Evolutionary conservation across 169 alveolate genomes (phyloP), one percentile per base, ranked within the genome.

Genomic region (Plasmodium cynomolgi): DNA sequence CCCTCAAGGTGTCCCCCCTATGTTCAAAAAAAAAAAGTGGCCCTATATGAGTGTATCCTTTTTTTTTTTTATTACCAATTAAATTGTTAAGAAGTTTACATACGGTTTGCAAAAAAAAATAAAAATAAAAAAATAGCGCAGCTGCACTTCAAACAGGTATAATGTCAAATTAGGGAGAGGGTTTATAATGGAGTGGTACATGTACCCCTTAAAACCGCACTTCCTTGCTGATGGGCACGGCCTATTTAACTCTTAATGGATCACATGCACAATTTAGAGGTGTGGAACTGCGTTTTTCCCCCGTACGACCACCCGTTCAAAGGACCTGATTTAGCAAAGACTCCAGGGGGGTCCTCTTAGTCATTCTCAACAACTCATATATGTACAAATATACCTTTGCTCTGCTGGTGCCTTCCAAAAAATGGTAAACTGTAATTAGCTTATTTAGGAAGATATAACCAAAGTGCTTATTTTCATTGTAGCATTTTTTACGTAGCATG

Each of bases 391-490:
- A 90, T 15, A 90, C 23, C 41, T 90, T 90, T 20, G 81, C 62
- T 41, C 71, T 58, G 33, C 72, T 72, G 26, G 44, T 39, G 50
- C 50, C 75, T 5, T 84, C 74, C 54, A 90, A 80, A 68, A 90
- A 90, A 68, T 90, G 94, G 58, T 90, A 90, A 29, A 90, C 50
- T 7, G 94, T 90, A 23, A 90, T 68, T 81, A 90, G 62, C 62
- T 90, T 90, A 90, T 90, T 90, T 81, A 90, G 73, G 73, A 90
- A 90, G 39, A 90, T 71, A 71, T 90, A 81, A 62, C 83, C 31
- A 81, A 79, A 90, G 74, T 90, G 58, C 41, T 90, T 90, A 44
- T 39, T 90, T 7, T 44, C 83, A 33, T 90, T 62, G 74, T 44
- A 90, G 83, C 94, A 90, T 8, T 81, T 90, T 81, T 34, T 41